Conservation (phyloP, 139 green algal genomes). For the Coccomyxa sp. region DNA sequence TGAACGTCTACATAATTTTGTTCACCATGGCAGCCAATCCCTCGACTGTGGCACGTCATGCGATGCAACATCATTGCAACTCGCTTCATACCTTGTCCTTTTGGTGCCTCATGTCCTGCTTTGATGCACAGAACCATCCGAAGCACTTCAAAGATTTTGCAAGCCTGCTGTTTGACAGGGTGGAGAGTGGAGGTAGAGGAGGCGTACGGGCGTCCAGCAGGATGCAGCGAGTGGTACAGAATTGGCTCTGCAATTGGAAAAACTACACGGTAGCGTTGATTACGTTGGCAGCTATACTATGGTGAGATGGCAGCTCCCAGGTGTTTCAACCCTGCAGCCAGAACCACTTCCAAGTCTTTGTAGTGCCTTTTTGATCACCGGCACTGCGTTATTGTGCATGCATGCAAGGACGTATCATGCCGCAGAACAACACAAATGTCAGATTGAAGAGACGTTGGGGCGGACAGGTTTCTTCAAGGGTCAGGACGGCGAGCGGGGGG, state of each 20-base stretch:
- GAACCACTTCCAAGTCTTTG: background rate
- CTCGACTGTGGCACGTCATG: too few relatives aligned
- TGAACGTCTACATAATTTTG: too few relatives aligned
- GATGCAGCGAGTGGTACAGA: background rate
- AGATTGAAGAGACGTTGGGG: background rate
- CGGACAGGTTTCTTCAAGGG: background rate
- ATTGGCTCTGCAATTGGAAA: background rate
- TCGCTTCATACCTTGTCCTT: background rate
- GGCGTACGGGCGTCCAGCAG: background rate
- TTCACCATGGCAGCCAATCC: too few relatives aligned
- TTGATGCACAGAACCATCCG: too few relatives aligned
- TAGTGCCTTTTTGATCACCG: background rate
- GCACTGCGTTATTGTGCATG: background rate
- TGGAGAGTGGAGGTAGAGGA: background rate
- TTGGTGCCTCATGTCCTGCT: background rate
- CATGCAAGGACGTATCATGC: background rate
- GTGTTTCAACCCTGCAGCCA: background rate
- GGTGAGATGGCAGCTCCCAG: background rate
- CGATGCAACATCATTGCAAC: background rate
- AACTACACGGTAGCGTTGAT: background rate
- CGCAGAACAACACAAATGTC: background rate
- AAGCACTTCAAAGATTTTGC: too few relatives aligned
- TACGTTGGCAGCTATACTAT: background rate
- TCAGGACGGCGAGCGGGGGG: background rate
- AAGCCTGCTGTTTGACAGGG: background rate